Evolutionary conservation across 441 rosid species (phyloP), one percentile per base, ranked within the genome.

Genomic region (Theobroma grandiflorum): DNA sequence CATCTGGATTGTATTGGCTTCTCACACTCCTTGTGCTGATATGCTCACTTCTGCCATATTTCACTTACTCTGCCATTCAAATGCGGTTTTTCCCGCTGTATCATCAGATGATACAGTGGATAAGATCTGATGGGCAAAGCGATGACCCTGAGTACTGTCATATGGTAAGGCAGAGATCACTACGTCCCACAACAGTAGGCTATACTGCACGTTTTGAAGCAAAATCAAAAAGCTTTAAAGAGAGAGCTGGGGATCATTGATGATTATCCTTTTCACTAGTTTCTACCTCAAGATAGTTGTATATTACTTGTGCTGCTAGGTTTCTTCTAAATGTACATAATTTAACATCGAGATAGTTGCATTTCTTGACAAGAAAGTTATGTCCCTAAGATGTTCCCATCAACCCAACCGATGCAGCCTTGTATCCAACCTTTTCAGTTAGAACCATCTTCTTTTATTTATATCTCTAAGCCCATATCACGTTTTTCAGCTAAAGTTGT

Each of bases 51-150:
- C 84, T 92, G 52, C 99, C 98, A 1, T 97, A 89, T 87, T 97
- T 95, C 77, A 26, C 85, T 5, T 95, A 77, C 85, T 88, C 95
- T 0, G 84, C 98, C 47, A 38, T 95, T 72, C 93, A 91, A 80
- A 89, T 93, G 91, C 86, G 97, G 80, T 94, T 94, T 78, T 97
- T 92, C 91, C 99, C 99, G 0, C 67, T 88, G 72, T 91, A 91
- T 84, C 99, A 97, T 79, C 97, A 92, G 78, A 97, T 93, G 98
- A 90, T 97, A 74, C 98, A 91, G 76, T 95, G 98, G 99, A 86
- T 93, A 12, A 82, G 97, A 79, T 79, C 81, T 2, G 99, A 97
- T 64, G 97, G 99, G 52, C 91, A 82, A 45, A 72, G 91, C 1
- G 91, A 95, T 45, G 97, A 97, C 73, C 94, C 93, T 0, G 99